Evolutionary conservation across 495 filamentous ascomycete genomes (phyloP), one percentile per base, ranked within the genome.

Genomic region (Ascobolus immersus): DNA sequence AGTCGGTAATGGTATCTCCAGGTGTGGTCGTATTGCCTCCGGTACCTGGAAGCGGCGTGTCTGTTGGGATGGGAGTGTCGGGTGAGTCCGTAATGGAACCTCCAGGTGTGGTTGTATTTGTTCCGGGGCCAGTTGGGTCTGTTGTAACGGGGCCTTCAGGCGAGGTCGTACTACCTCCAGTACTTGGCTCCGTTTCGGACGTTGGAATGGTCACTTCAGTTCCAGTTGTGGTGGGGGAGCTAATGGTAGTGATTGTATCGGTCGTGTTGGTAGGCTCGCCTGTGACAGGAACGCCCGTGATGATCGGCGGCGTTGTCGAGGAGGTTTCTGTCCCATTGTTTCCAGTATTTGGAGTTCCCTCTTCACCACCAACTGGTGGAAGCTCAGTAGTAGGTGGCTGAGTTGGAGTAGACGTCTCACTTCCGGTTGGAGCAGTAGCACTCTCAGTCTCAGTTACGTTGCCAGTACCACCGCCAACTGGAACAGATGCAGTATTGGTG

Each of bases 41-140:
- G 11, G 32, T 27, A 18, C 33, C 26, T 7, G 39, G 34, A 27
- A 42, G 37, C 18, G 50, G 41, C 23, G 54, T 38, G 11, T 33
- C 33, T 25, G 40, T 29, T 15, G 47, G 44, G 19, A 53, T 35
- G 29, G 39, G 44, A 8, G 39, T 33, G n/a, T 38, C 39, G 8
- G 34, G 31, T 10, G 17, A 35, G 17, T 42, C 32, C 2, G 44
- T 23, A 15, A 27, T 39, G 8, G 32, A 37, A 6, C 22, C 14
- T 18, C 28, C 34, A 8, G 20, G 4, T 28, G 35, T 24, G 8
- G 35, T 34, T 33, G 34, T 37, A 11, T 33, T 17, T 22, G 38
- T 6, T 4, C 5, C 26, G 13, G 40, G 34, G 26, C 14, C 28
- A 17, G 26, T 30, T 10, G 14, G 23, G 21, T 29, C 25, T 2